These are phyloP conservation scores for Acanthamoeba royreba DNA, from an alignment of 208 protist genomes.

Conservation along the genomic window DNA sequence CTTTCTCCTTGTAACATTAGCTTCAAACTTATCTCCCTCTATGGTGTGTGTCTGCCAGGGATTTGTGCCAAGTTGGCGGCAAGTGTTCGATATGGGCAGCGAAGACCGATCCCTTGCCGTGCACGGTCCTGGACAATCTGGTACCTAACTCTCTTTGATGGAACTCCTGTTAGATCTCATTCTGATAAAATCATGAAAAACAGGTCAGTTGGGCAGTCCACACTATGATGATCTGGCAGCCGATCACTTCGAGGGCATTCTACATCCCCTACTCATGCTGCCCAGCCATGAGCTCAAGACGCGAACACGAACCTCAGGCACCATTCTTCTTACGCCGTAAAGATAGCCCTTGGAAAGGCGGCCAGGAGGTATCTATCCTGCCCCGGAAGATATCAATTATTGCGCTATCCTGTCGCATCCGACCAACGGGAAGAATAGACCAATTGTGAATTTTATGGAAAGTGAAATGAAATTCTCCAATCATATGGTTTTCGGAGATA, in stretches of 20 bases:
- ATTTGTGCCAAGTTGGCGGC: background rate
- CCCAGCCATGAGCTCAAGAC: background rate
- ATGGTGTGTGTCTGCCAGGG: no score
- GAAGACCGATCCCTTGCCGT: background rate
- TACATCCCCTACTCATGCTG: background rate
- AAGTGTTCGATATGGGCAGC: background rate
- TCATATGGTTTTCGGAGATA: no score
- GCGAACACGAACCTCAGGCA: background rate
- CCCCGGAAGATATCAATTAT: no score
- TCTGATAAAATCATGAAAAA: background rate
- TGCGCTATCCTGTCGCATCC: no score
- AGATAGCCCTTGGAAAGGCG: no score
- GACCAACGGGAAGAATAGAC: no score
- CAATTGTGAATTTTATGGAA: no score
- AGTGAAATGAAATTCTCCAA: no score
- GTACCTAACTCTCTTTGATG: background rate
- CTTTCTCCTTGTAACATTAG: no score
- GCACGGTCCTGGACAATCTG: background rate
- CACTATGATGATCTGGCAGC: background rate
- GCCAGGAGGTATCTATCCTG: no score
- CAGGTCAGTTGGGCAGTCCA: background rate
- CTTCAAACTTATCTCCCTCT: no score
- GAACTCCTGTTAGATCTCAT: background rate
- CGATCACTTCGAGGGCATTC: background rate
- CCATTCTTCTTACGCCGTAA: no score